These are phyloP conservation scores for Nannizzia gypsea DNA, from an alignment of 2,329 filamentous ascomycete genomes.

Conservation along the genomic window DNA sequence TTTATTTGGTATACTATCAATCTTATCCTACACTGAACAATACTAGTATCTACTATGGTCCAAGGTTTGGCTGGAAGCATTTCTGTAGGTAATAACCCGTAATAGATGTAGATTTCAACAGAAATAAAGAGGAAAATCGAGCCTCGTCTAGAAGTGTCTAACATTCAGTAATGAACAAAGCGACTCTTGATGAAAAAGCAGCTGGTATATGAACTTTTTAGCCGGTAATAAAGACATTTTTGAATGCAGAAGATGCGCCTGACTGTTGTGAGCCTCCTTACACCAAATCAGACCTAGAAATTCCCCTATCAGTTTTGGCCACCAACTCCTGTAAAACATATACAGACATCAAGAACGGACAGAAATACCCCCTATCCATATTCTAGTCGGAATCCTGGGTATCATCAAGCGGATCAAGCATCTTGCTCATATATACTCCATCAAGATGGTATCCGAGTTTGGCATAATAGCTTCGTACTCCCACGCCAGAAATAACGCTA, in stretches of 20 bases:
- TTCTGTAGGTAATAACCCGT: too few species aligned
- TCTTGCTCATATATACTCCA: constrained; percentile 63
- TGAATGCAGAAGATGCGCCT: not conserved
- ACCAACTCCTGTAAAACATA: not conserved
- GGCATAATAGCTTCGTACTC: constrained; percentile 87
- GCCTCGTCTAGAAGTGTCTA: not conserved
- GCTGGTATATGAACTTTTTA: not conserved
- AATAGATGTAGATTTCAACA: too few species aligned
- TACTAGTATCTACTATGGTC: not conserved
- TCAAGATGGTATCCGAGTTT: constrained; percentile 90
- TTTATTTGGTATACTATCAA: not conserved
- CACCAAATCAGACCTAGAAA: not conserved
- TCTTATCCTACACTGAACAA: too few species aligned
- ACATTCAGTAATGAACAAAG: not conserved
- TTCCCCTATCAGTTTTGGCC: not conserved
- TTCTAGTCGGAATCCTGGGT: not conserved
- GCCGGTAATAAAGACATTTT: not conserved
- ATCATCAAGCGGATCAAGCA: constrained; percentile 30
- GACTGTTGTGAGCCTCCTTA: not conserved
- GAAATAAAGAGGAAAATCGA: not conserved
- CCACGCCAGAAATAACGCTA: constrained; percentile 94
- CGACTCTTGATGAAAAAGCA: not conserved
- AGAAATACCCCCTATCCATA: not conserved
- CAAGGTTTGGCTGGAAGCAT: not conserved
- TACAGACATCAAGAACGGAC: not conserved